Evolutionary conservation across 495 filamentous ascomycete species (phyloP), one percentile per base, ranked within the genome.

Genomic region (Podospora tetraspora): DNA sequence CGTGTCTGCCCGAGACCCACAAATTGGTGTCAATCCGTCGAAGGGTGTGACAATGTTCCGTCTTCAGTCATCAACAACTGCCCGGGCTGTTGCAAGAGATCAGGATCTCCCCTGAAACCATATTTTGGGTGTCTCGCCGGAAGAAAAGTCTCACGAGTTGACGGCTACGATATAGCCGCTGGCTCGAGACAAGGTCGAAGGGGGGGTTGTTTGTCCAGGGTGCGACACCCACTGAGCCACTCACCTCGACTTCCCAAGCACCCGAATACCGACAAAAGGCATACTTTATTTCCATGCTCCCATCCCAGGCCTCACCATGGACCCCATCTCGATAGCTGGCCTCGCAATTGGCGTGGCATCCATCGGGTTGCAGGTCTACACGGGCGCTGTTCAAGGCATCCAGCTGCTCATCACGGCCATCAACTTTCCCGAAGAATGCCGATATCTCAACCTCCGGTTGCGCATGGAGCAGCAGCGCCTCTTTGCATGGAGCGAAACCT

Each of bases 401-500:
- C 79, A 80, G 68, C 72, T 80, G 21, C 73, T 82, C n/a, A 68
- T 81, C 29, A 82, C 80, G 11, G 80, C 80, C 27, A 65, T 76
- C 63, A 73, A 78, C 67, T 76, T 79, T 57, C 78, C 78, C n/a
- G 77, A 82, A 21, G 79, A 80, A 65, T 80, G 73, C 64, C 74
- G 73, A 60, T 82, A 83, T 66, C 74, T 82, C 56, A 81, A 82
- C 56, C 61, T 83, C 57, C 72, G 80, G 1, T 66, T 82, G 22
- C 75, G 79, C 37, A 79, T 82, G 78, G 80, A 83, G 68, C 80
- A 83, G 66, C 80, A 83, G 71, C 72, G 80, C 7, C 71, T 83
- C 27, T 82, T 82, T 69, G 80, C 80, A 23, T 83, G 80, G 80
- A 80, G 79, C 70, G 80, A 83, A 67, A 79, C 80, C 7, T 81